Evolutionary conservation across 176 grass and related monocot genomes (phyloP).

Genomic region (Carex parvula): DNA sequence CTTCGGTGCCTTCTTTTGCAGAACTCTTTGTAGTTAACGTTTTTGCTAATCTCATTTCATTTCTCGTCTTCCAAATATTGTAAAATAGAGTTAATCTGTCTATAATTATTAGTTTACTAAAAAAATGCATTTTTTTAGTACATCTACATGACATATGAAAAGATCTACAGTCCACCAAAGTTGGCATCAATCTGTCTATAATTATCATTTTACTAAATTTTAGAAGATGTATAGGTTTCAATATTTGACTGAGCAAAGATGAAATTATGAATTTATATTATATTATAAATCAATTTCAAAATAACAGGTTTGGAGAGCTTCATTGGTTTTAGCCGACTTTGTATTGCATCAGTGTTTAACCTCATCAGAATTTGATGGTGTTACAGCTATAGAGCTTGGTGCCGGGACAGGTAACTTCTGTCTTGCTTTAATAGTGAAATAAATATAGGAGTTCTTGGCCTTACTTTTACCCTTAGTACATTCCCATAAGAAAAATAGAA

Average conservation of each 20-base stretch:
- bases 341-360: constrained; percentile 62
- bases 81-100: background rate
- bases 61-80: background rate
- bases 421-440: constrained; percentile 21
- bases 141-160: background rate
- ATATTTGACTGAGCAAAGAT: background rate
- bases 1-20: background rate
- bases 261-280: background rate
- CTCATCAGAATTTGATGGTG: constrained; percentile 46
- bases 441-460: background rate
- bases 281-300: constrained; percentile 1
- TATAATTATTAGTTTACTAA: background rate
- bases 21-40: background rate
- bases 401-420: constrained; percentile 58
- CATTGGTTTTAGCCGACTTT: constrained; percentile 59
- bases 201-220: too few relatives aligned
- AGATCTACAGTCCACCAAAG: background rate
- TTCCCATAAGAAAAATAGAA: background rate
- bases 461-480: background rate
- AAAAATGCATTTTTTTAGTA: background rate
- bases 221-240: background rate
- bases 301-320: constrained; percentile 74
- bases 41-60: background rate
- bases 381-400: constrained; percentile 74
- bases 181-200: background rate